A percentile compares a stretch with the other conserved stretches of the same genome.
Conservation (phyloP, 495 filamentous ascomycete genomes). For the Cudoniella acicularis region DNA sequence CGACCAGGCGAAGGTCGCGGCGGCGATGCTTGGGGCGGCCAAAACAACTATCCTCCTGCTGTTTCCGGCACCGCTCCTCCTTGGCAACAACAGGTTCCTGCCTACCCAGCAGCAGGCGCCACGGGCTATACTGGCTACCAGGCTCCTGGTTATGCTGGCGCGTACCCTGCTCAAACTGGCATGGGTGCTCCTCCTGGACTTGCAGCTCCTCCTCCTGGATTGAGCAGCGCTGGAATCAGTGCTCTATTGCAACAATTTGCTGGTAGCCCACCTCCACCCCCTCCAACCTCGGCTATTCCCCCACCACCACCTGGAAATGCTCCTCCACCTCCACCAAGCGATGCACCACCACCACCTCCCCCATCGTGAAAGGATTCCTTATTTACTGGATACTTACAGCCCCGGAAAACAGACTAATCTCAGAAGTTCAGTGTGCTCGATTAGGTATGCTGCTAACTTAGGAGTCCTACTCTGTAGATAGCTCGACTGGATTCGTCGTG, state of each 20-base stretch:
- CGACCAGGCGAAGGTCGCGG: constrained; percentile 37
- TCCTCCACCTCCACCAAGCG: constrained; percentile 67
- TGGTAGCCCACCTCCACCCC: constrained; percentile 44
- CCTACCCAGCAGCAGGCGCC: constrained; percentile 35
- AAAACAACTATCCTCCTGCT: constrained; percentile 31
- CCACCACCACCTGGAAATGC: constrained; percentile 67
- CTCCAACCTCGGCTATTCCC: constrained; percentile 45
- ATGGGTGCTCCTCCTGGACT: constrained; percentile 61
- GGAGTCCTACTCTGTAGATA: background rate
- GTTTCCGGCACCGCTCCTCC: constrained; percentile 49
- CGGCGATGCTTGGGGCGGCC: constrained; percentile 44
- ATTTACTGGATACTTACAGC: background rate
- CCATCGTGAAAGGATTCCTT: constrained; percentile 2
- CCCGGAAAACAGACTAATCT: background rate
- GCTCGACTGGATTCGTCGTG: background rate
- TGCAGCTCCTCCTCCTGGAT: constrained; percentile 55
- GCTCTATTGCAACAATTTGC: constrained; percentile 66
- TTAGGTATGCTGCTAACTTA: constrained; percentile 5
- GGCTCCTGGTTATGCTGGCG: constrained; percentile 45
- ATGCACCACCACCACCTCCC: constrained; percentile 66
- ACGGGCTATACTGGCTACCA: constrained; percentile 37
- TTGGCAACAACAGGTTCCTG: constrained; percentile 55
- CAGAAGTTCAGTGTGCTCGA: background rate
- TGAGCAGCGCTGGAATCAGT: constrained; percentile 47
- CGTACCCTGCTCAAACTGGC: constrained; percentile 51